Evolutionary conservation across 2,329 filamentous ascomycete species (phyloP), one percentile per base, ranked within the genome.

Genomic region (Chaetomiaceae sp.): DNA sequence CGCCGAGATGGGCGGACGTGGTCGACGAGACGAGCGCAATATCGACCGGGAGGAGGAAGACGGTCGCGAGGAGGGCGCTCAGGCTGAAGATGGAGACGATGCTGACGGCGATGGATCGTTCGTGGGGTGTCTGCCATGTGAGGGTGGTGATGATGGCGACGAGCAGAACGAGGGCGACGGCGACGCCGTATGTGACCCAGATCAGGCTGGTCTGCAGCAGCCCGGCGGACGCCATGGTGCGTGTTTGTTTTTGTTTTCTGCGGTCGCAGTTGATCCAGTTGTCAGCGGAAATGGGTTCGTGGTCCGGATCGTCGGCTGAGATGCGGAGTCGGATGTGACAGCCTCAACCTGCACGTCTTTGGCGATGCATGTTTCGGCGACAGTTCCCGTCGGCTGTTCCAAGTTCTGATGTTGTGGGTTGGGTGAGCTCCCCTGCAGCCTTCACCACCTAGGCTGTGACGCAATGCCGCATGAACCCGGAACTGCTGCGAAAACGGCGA

Each of bases 11-110:
- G 6, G 85, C 81, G 51, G 85, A 85, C 14, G 84, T 87, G 0
- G 94, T 99, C 6, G 91, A 90, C 2, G 92, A 96, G 44, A 96
- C 87, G 62, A 99, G 82, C 11, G 94, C 94, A 62, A 97, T 90
- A 70, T 99, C 94, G 69, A 97, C 92, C 22, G 94, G 94, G 25
- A 96, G 83, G 20, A 99, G 82, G 31, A 99, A 81, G 25, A 96
- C 85, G 1, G 94, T 99, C 14, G 94, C 94, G 51, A 99, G 83
- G 27, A 99, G 81, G 8, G 88, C 82, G 9, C 91, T 91, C 42
- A 96, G 79, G 51, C 91, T 94, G 71, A 96, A 75, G 63, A 95
- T 91, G 68, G 89, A 89, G 63, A 96, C 87, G 49, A 84, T 77
- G 55, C 86, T 95, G 57, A 97, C 90, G 45, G 87, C 78, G 36